These are phyloP conservation scores for Pichia cephalocereana DNA, from an alignment of 805 yeast species.

Conservation along the genomic window DNA sequence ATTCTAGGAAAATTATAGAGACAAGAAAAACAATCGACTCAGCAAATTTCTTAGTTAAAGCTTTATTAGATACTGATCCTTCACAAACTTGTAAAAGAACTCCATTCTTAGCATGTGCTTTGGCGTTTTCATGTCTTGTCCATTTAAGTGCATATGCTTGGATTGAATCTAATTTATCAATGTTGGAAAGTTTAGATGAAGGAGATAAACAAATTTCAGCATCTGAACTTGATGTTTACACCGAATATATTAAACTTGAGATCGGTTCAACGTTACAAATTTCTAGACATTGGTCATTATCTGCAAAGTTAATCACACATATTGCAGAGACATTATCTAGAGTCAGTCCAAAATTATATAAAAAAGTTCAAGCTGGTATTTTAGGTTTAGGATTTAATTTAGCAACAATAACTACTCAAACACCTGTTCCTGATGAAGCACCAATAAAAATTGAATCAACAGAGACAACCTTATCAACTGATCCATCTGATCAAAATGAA, in stretches of 20 bases:
- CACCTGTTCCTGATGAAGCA: not conserved
- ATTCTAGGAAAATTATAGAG: slow-evolving; percentile 39
- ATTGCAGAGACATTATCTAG: slow-evolving; percentile 36
- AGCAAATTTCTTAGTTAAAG: slow-evolving; percentile 39
- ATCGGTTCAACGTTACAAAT: slow-evolving; percentile 40
- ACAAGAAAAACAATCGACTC: slow-evolving; percentile 47
- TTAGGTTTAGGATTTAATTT: slow-evolving; percentile 12
- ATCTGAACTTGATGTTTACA: slow-evolving; percentile 35
- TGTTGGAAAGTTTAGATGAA: slow-evolving; percentile 9
- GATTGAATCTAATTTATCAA: slow-evolving; percentile 32
- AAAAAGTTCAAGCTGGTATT: slow-evolving; percentile 28
- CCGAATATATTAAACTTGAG: slow-evolving; percentile 41
- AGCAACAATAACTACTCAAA: not conserved
- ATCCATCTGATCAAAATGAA: not conserved
- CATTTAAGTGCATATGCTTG: slow-evolving; percentile 46
- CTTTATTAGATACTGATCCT: slow-evolving; percentile 39
- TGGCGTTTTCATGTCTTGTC: slow-evolving; percentile 44
- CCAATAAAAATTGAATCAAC: not conserved
- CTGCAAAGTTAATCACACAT: slow-evolving; percentile 38
- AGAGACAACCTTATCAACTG: not conserved
- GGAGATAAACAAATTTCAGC: slow-evolving; percentile 8
- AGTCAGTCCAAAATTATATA: slow-evolving; percentile 34
- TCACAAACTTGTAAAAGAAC: slow-evolving; percentile 35
- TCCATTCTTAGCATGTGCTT: slow-evolving; percentile 43
- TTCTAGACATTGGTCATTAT: slow-evolving; percentile 42